Base-by-base conservation (phyloP, 2,329 filamentous ascomycete species). In the Aspergillus sp. region DNA sequence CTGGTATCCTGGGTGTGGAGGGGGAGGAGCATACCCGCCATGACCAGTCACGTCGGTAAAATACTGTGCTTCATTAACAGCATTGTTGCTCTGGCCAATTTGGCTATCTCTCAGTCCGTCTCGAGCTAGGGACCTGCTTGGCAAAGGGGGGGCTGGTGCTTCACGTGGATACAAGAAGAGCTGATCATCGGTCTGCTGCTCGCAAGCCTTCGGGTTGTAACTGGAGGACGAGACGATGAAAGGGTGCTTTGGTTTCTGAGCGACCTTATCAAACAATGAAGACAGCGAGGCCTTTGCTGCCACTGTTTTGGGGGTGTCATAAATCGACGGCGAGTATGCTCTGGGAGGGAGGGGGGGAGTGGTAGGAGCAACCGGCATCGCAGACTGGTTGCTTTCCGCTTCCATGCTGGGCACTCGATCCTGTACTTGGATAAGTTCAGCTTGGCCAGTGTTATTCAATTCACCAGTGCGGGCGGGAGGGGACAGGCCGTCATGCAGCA, bases 21-120 rank as follows among this genome's bases (percentile, higher is more conserved):
- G 66, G n/a, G 64, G 51, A 37, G 67, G 67, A n/a, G 63, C 67
- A 41, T 62, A 64, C 11, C 65, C 65, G 21, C 65, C 66, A 43
- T 64, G 58, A 37, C 56, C 63, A 24, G 65, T 66, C 33, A 56
- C 41, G 8, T 55, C 66, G 52, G 51, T 37, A 19, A 57, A 60
- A 27, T 51, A 54, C 3, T 52, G 33, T n/a, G 23, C n/a, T 11
- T 57, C 54, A 7, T 55, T 27, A 8, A 37, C 41, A 21, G 56
- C 21, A 3, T 31, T 33, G 4, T 33, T 37, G 44, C 17, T 35
- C 7, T 52, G 51, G 15, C 23, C 47, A 19, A 12, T 35, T 3
- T 52, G 51, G 11, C 17, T 54, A 14, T 9, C 41, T 48, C 35
- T 47, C 23, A 46, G 19, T 39, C 15, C 45, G 19, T 57, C 41